Conservation (phyloP, 2,329 filamentous ascomycete genomes). For the Incumbomyces delicatus region DNA sequence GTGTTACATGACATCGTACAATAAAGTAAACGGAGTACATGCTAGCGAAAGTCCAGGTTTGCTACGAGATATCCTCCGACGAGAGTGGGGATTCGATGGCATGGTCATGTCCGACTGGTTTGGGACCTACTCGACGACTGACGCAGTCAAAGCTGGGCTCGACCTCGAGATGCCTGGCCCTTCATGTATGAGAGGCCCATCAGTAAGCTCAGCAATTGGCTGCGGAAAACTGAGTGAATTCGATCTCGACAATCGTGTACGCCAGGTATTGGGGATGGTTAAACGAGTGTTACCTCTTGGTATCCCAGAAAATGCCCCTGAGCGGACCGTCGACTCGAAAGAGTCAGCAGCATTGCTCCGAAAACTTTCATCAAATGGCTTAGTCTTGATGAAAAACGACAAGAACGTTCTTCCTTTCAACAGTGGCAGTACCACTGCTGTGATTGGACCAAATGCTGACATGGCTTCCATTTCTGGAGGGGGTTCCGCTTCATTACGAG, state of each 20-base stretch:
- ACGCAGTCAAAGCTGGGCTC: slow-evolving; percentile 36
- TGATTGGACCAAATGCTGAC: slow-evolving; percentile 48
- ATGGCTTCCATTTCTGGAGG: slow-evolving; percentile 47
- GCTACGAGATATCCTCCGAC: slow-evolving; percentile 35
- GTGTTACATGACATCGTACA: slow-evolving; percentile 52
- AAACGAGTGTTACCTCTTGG: slow-evolving; percentile 47
- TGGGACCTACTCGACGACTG: slow-evolving; percentile 37
- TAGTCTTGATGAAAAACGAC: slow-evolving; percentile 67
- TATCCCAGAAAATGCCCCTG: slow-evolving; percentile 46
- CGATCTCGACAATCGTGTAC: slow-evolving; percentile 49
- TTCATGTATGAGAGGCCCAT: slow-evolving; percentile 32
- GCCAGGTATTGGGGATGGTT: slow-evolving; percentile 49
- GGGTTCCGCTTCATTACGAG: slow-evolving; percentile 49
- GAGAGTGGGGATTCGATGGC: slow-evolving; percentile 39
- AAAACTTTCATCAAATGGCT: slow-evolving; percentile 56
- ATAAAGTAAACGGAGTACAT: slow-evolving; percentile 44
- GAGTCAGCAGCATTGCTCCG: slow-evolving; percentile 56
- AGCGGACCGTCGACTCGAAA: slow-evolving; percentile 47
- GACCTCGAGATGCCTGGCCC: slow-evolving; percentile 41
- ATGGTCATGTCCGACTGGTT: slow-evolving; percentile 41
- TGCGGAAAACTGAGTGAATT: slow-evolving; percentile 49
- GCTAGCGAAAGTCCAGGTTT: slow-evolving; percentile 33
- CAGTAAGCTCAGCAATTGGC: slow-evolving; percentile 36
- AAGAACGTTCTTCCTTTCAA: slow-evolving; percentile 50
- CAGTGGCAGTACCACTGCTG: slow-evolving; percentile 37